Evolutionary conservation across 2,329 filamentous ascomycete genomes (phyloP).

Genomic region (Aspergillus fischeri): DNA sequence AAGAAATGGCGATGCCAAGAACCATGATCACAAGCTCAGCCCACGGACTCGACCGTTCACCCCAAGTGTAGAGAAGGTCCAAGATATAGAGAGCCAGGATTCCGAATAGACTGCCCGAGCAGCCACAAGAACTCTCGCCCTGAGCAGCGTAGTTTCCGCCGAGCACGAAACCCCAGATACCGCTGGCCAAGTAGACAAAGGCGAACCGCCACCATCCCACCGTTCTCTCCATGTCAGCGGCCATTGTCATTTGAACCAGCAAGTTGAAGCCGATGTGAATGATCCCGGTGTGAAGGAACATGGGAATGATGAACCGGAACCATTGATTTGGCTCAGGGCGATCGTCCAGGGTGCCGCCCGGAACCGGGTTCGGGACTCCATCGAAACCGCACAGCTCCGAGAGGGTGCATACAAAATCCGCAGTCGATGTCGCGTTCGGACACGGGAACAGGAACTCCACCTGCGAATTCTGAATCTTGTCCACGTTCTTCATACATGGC

Average conservation of each 20-base stretch:
- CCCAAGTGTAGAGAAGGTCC: constrained; percentile 91
- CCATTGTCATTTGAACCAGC: constrained; percentile 83
- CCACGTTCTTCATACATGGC: constrained; percentile 83
- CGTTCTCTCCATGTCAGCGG: constrained; percentile 83
- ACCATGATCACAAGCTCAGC: constrained; percentile 85
- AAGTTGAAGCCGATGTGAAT: constrained; percentile 97
- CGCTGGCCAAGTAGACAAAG: constrained; percentile 82
- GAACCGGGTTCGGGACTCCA: constrained; percentile 64
- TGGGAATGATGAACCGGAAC: constrained; percentile 93
- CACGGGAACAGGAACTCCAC: constrained; percentile 62
- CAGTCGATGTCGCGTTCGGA: constrained; percentile 66
- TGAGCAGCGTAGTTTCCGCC: constrained; percentile 88
- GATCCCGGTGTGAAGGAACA: constrained; percentile 90
- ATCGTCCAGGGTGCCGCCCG: constrained; percentile 49
- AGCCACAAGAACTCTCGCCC: constrained; percentile 78
- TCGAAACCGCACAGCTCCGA: constrained; percentile 79
- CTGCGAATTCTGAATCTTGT: constrained; percentile 37
- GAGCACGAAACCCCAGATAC: constrained; percentile 93
- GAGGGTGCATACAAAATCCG: constrained; percentile 63
- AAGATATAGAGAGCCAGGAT: constrained; percentile 83
- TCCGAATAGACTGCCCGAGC: constrained; percentile 86
- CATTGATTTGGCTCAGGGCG: constrained; percentile 78
- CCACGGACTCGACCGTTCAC: constrained; percentile 67
- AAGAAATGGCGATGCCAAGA: constrained; percentile 81
- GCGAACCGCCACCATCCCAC: constrained; percentile 87